Conservation (phyloP, 179 eudicot species). For the Drosera spatulata region DNA sequence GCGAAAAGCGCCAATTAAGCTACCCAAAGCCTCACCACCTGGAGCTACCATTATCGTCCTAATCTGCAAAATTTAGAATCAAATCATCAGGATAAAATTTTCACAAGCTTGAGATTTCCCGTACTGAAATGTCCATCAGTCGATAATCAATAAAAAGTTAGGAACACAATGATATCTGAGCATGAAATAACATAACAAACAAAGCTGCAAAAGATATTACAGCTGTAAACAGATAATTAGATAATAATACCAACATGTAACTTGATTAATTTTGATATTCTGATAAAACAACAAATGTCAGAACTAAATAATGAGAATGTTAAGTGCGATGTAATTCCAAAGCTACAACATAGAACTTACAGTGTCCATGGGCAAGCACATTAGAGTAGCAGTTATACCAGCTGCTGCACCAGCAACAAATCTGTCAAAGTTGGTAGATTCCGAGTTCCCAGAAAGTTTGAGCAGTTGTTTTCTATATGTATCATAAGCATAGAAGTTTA, state of each 20-base stretch:
- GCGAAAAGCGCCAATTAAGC: constrained; percentile 67
- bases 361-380: constrained; percentile 98
- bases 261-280: neutral
- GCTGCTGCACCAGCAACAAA: constrained; percentile 93
- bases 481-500: constrained; percentile 90
- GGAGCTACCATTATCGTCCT: constrained; percentile 94
- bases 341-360: constrained; percentile 31
- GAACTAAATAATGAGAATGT: neutral
- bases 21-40: constrained; percentile 94
- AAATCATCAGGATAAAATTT: no score
- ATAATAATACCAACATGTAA: neutral
- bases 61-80: constrained; percentile 38
- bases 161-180: constrained; percentile 5
- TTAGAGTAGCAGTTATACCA: constrained; percentile 87
- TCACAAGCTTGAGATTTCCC: no score
- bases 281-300: neutral
- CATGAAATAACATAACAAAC: neutral
- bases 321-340: neutral
- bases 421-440: constrained; percentile 83
- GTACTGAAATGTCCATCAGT: no score
- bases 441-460: constrained; percentile 61
- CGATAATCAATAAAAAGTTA: neutral
- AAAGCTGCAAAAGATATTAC: neutral
- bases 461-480: constrained; percentile 63
- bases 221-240: neutral